Base-by-base conservation (phyloP, 495 filamentous ascomycete genomes). In the Daldinia caldariorum region DNA sequence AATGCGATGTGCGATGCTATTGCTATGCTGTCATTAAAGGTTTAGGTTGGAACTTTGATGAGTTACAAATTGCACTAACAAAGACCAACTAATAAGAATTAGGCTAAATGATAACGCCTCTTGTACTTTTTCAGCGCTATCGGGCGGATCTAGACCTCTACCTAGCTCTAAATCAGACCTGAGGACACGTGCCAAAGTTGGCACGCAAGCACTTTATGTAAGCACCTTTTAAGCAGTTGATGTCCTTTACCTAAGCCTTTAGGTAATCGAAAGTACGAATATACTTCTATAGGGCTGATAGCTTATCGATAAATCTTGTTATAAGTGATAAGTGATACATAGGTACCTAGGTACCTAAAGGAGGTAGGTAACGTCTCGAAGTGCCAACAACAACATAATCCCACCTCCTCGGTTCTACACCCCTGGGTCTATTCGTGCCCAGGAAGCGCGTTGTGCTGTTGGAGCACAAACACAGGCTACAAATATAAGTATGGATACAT, bases 141-240 rank as follows among this genome's bases (percentile, higher is more conserved):
- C 55, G 39, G 37, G 39, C 26, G 9, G 9, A 69, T 65, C 65
- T 62, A 39, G 61, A 69, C n/a, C 49, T 26, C 26, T 26, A 26
- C 66, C 34, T 35, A 35, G 9, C 34, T 35, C 6, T 35, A 35
- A 3, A 26, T 3, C 26, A 26, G 26, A 26, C 26, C 26, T 76
- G 37, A 76, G 74, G 74, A 76, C 74, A 76, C 74, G 74, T 76
- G 74, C 74, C 67, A 72, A 49, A 14, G 55, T 66, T 32, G 63
- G 66, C 59, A 64, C 68, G 50, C 58, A 51, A 47, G 50, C 54
- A 65, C 38, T 22, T 45, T 45, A 57, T n/a, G n/a, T n/a, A n/a
- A n/a, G n/a, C n/a, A n/a, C n/a, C n/a, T n/a, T n/a, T n/a, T n/a
- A n/a, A n/a, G n/a, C n/a, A n/a, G n/a, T n/a, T n/a, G n/a, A n/a